Conservation (phyloP, 2,329 filamentous ascomycete genomes). For the Botrytis porri region DNA sequence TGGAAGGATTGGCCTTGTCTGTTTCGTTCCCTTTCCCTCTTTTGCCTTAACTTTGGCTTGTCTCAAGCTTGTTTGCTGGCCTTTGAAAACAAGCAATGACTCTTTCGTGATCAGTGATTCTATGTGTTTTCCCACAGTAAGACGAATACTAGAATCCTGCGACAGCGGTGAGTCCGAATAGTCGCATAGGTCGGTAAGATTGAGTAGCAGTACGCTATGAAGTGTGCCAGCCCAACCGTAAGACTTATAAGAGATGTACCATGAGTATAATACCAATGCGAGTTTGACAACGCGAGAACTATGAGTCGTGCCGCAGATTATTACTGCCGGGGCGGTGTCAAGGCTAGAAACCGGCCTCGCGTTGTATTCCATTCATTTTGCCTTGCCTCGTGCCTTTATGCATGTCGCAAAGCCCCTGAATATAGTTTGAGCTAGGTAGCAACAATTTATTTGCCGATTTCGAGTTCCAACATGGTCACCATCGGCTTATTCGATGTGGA, state of each 20-base stretch:
- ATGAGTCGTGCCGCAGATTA: conserved; percentile 1
- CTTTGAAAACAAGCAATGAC: background rate
- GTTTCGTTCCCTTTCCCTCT: background rate
- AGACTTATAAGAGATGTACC: background rate
- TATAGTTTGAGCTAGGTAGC: conserved; percentile 1
- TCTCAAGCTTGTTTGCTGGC: background rate
- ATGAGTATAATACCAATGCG: background rate
- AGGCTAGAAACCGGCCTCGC: conserved; percentile 18
- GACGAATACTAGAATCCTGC: background rate
- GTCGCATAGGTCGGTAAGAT: background rate
- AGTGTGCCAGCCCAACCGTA: conserved; percentile 3
- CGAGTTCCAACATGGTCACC: background rate
- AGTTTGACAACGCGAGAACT: background rate
- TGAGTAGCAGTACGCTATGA: background rate
- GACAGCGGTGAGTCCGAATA: conserved; percentile 16
- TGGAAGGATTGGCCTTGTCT: conserved; percentile 11
- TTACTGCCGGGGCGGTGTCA: conserved; percentile 12
- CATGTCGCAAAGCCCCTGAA: conserved; percentile 18
- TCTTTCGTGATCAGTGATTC: conserved; percentile 14
- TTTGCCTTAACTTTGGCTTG: conserved; percentile 1
- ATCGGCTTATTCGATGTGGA: background rate
- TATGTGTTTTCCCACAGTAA: conserved; percentile 5
- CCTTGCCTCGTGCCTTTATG: conserved; percentile 19
- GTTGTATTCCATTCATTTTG: background rate
- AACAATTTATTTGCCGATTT: conserved; percentile 5